Evolutionary conservation across 1,284 basidiomycete genomes (phyloP), one percentile per base, ranked within the genome.

Genomic region (Coniferiporia sulphurascens): DNA sequence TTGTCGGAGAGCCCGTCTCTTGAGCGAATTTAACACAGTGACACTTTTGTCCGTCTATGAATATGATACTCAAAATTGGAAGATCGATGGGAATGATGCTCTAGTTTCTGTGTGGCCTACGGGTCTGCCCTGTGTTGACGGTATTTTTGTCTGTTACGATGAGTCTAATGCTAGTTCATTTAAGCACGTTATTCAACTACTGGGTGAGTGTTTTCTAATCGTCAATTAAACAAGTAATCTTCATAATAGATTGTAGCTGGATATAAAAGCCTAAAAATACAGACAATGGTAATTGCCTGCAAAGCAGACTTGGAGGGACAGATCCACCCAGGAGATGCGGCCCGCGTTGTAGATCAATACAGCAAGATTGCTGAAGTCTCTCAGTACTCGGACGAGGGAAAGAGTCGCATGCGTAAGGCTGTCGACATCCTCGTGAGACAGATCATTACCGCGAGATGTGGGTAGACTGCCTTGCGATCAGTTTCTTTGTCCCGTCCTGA

Each of bases 131-230:
- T 71, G 72, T n/a, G 75, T 89, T 56, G 82, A 90, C 66, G 89
- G 85, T 6, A 77, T 86, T 21, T 77, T 91, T 46, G 77, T 92
- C 48, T 91, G 89, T 66, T 92, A 90, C 70, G 87, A 91, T 70
- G 79, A 83, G 13, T 81, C 83, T 0, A 75, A 82, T 63, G 69
- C 70, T 59, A 68, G 73, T 4, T 90, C 90, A 22, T 88, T 87
- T 65, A 69, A 70, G 35, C 83, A 82, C 38, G 79, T 91, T 19
- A 79, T 84, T 69, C 75, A 76, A 41, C 75, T 89, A 56, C 75
- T 90, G 50, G 77, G 88, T 91, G 32, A 61, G 45, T 64, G 53
- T 66, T 19, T 70, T 49, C 51, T n/a, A n/a, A 43, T 35, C 48
- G 34, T 22, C 45, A 35, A 57, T 44, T 55, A 49, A n/a, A 19